Percentiles rank a stretch among this genome's conserved stretches.
Conservation (phyloP, 371 early-diverging fungal species). For the Rhizopus stolonifer region DNA sequence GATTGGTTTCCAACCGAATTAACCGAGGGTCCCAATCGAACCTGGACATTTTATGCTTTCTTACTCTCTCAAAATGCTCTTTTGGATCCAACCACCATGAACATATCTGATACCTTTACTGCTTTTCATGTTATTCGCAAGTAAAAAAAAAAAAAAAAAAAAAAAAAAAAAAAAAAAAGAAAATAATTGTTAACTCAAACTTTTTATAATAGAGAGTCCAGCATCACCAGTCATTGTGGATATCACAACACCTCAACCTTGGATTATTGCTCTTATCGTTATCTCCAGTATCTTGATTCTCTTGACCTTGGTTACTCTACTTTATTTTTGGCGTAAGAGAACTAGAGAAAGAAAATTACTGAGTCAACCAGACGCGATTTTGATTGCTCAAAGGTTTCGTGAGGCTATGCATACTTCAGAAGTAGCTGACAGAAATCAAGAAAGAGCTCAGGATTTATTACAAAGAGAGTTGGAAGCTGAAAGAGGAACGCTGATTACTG, state of each 20-base stretch:
- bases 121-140: slow-evolving; percentile 14
- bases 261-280: slow-evolving; percentile 24
- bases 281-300: slow-evolving; percentile 14
- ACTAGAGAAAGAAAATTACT: slow-evolving; percentile 7
- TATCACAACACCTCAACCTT: slow-evolving; percentile 5
- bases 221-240: slow-evolving; percentile 1
- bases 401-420: slow-evolving; percentile 13
- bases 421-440: slow-evolving; percentile 1
- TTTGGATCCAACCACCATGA: neutral
- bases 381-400: slow-evolving; percentile 21
- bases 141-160: neutral
- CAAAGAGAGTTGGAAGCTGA: slow-evolving; percentile 13
- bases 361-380: slow-evolving; percentile 19
- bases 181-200: no score
- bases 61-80: slow-evolving; percentile 2
- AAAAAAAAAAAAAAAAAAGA: no score
- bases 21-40: slow-evolving; percentile 7
- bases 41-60: slow-evolving; percentile 20
- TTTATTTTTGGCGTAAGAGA: slow-evolving; percentile 23
- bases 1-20: slow-evolving; percentile 27
- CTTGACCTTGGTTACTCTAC: slow-evolving; percentile 6
- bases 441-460: slow-evolving; percentile 16
- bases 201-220: slow-evolving; percentile 6
- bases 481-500: slow-evolving; percentile 3
- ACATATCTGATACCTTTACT: neutral